A percentile compares a stretch with the other conserved stretches of the same genome.
Conservation (phyloP, 306 rosid genomes). For the Echinosophora koreensis region DNA sequence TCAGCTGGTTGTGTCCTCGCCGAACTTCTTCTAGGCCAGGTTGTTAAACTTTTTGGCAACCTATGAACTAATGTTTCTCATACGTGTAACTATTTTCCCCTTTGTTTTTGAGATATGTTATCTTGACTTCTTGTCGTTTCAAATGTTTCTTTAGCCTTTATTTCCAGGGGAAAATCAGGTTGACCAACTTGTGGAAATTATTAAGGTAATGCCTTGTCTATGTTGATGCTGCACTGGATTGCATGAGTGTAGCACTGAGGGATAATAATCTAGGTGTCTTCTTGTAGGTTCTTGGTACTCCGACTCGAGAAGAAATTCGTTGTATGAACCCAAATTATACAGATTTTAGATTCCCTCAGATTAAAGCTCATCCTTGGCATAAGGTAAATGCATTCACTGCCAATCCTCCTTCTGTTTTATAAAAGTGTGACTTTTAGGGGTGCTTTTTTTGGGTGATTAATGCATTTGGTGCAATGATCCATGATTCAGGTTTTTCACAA, state of each 20-base stretch:
- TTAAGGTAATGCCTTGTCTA: slow-evolving; percentile 71
- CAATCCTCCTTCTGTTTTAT: slow-evolving; percentile 21
- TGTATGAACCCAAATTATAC: slow-evolving; percentile 97
- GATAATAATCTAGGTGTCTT: slow-evolving; percentile 37
- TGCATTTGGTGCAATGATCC: slow-evolving; percentile 40
- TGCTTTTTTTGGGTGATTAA: slow-evolving; percentile 1
- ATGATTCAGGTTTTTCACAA: slow-evolving; percentile 83
- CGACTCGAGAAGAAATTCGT: slow-evolving; percentile 96
- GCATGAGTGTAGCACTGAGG: slow-evolving; percentile 14
- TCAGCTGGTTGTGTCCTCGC: slow-evolving; percentile 99
- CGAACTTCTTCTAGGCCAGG: slow-evolving; percentile 96
- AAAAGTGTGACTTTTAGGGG: slow-evolving; percentile 8
- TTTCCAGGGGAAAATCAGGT: slow-evolving; percentile 97
- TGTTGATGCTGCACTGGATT: slow-evolving; percentile 40
- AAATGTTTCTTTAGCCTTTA: slow-evolving; percentile 73
- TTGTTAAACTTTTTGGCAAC: slow-evolving; percentile 45
- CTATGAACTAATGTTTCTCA: slow-evolving; percentile 35
- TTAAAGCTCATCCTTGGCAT: slow-evolving; percentile 99
- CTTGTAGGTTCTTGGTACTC: slow-evolving; percentile 94
- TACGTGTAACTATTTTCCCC: slow-evolving; percentile 15
- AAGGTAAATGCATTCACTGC: slow-evolving; percentile 65
- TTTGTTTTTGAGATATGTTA: slow-evolving; percentile 23
- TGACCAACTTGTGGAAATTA: slow-evolving; percentile 96
- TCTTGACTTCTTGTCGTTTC: slow-evolving; percentile 47
- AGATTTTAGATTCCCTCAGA: slow-evolving; percentile 94